A percentile compares a stretch with the other conserved stretches of the same genome.
These are phyloP conservation scores for Phyllosticta citribraziliensis DNA, from an alignment of 2,329 filamentous ascomycete genomes.

Conservation along the genomic window DNA sequence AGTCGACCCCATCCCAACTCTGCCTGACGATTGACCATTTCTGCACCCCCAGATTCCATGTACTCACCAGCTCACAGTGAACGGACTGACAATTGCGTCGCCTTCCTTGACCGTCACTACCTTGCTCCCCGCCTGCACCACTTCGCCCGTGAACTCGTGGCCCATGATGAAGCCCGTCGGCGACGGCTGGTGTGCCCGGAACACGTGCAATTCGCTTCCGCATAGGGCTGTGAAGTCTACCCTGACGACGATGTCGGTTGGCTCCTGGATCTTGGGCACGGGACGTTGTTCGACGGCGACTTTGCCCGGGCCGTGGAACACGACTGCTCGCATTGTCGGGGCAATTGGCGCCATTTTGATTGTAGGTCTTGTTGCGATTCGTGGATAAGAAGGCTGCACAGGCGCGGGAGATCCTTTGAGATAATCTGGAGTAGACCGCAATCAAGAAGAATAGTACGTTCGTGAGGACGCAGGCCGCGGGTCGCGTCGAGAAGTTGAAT, in stretches of 20 bases:
- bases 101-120: conserved; percentile 63
- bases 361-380: neutral
- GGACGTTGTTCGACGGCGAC: conserved; percentile 71
- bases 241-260: conserved; percentile 71
- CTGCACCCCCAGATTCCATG: neutral
- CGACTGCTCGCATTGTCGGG: conserved; percentile 68
- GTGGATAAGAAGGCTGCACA: neutral
- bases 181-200: conserved; percentile 68
- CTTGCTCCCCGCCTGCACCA: conserved; percentile 56
- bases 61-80: conserved; percentile 45
- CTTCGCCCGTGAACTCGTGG: conserved; percentile 76
- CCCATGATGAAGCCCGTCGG: conserved; percentile 60
- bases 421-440: too few species aligned
- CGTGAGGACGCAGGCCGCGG: too few species aligned
- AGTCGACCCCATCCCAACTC: neutral
- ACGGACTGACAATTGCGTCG: conserved; percentile 73
- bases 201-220: conserved; percentile 81
- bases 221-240: conserved; percentile 77
- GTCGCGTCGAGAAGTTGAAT: too few species aligned
- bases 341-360: conserved; percentile 21
- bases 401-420: too few species aligned
- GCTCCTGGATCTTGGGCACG: conserved; percentile 61
- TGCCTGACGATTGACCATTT: neutral
- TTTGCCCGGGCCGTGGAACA: conserved; percentile 71
- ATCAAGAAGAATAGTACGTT: too few species aligned